Base-by-base conservation (phyloP, 208 protist genomes). In the Acanthamoeba lenticulata region DNA sequence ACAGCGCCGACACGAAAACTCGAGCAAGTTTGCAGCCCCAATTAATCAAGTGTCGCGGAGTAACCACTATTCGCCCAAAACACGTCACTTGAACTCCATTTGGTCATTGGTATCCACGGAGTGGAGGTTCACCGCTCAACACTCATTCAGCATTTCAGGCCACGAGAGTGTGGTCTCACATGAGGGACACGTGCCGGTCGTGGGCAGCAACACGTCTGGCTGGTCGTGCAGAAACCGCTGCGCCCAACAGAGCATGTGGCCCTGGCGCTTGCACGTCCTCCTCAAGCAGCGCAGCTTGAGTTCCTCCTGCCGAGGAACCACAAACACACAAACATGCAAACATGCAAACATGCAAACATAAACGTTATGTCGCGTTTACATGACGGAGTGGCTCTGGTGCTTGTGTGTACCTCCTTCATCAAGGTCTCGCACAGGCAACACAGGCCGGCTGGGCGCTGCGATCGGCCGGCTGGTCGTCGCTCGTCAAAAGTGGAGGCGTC, bases 181-280 rank as follows among this genome's bases (percentile, higher is more conserved):
- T 6, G 83, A 67, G 27, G 83, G 83, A 24, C 83, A 90, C 2
- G 55, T 67, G 0, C 83, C 83, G 9, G 83, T 69, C 7, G 83
- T 90, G 45, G 83, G 83, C 49, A 90, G 34, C 52, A 90, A 32
- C 42, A 90, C 83, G 19, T 90, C 83, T 19, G 45, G 49, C 24
- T 90, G 49, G 15, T 57, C 45, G 27, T 32, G 44, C 47, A 90
- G 83, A 24, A 90, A 90, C 29, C 42, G 55, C 38, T 90, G 45
- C 55, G 83, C 83, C 83, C 45, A 90, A 57, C 83, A 90, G 19
- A 90, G 55, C 83, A 90, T 90, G 83, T 90, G 83, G 29, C 49
- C 83, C 55, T 90, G 34, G 13, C 44, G 45, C 24, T 42, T 57
- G 83, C 83, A 90, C 55, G 49, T 38, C 34, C 36, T 21, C 47